Base-by-base conservation (phyloP, 148 eudicot species). In the Persicaria maculosa region DNA sequence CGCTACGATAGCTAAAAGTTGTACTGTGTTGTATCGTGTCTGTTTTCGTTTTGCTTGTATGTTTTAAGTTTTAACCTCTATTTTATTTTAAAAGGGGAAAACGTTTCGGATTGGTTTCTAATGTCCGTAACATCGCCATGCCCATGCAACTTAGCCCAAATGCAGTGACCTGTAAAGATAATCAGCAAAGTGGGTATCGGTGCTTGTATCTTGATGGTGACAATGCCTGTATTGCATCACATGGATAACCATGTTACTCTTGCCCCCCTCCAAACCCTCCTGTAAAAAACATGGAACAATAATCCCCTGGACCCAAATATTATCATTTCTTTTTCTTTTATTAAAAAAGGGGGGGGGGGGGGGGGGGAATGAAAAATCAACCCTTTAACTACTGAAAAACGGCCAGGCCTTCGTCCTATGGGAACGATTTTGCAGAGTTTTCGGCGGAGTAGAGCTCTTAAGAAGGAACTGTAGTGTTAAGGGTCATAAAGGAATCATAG, bases 171-270 rank as follows among this genome's bases (percentile, higher is more conserved):
- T 77, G 61, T 77, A 77, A 44, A 77, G 54, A 64, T 70, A 77
- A 73, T 62, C 80, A 78, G 75, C 73, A 75, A 76, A 73, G 57
- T 72, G 75, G 70, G 17, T 7, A 25, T 53, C 20, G 69, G 55
- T 47, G 74, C 72, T 76, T 72, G 43, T 55, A 52, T 75, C 50
- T 50, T 80, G 86, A 88, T 75, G 70, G 78, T 78, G 86, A 78
- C 89, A 47, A 47, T 75, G 79, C 82, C 77, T 62, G 62, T 77
- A 75, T 68, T 76, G 81, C 47, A 40, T 85, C 89, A 91, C 91
- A 84, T 91, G 97, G 78, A 83, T 65, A 68, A 84, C 91, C 69
- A 89, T 89, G 93, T 91, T 91, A 89, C 88, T 83, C 87, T 81
- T 86, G 81, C 69, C 83, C 48, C 75, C 47, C 53, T 74, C 47